phyloP scores from a whole-genome alignment of 352 stramenopile genomes.

The Phytophthora meadii region DNA sequence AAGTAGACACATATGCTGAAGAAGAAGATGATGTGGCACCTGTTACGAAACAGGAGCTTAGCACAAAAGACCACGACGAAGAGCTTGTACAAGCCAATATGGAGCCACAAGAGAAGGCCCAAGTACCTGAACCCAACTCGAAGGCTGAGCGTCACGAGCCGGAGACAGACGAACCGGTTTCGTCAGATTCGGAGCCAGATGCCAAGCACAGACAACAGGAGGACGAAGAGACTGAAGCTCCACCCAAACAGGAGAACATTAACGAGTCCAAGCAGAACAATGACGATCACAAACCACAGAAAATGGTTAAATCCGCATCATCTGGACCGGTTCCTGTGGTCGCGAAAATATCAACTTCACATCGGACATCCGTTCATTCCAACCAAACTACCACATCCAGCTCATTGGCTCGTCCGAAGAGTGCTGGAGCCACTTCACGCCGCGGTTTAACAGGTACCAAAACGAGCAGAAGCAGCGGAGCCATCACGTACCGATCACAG shows the following conservation, averaged over 20 bases:
- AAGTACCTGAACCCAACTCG: constrained; percentile 10
- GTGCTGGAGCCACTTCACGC: constrained; percentile 34
- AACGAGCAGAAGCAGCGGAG: constrained; percentile 19
- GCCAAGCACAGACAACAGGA: constrained; percentile 29
- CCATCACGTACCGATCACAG: constrained; percentile 31
- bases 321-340: background rate
- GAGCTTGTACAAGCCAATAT: constrained; percentile 6
- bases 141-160: constrained; percentile 31
- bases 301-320: constrained; percentile 24
- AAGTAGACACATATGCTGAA: background rate
- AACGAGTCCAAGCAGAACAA: constrained; percentile 29
- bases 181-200: constrained; percentile 43
- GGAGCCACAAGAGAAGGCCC: background rate
- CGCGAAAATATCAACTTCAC: constrained; percentile 11
- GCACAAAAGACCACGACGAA: background rate
- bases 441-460: constrained; percentile 16
- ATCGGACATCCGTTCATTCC: constrained; percentile 22
- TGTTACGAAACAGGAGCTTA: constrained; percentile 1
- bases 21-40: constrained; percentile 5
- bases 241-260: constrained; percentile 11
- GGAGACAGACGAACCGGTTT: constrained; percentile 42
- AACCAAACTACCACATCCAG: constrained; percentile 15
- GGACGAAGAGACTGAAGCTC: constrained; percentile 19
- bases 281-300: constrained; percentile 44
- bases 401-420: constrained; percentile 59